Percentiles rank a stretch among this genome's conserved stretches.
Conservation (phyloP, 2,329 filamentous ascomycete genomes). For the Macroventuria anomochaeta region DNA sequence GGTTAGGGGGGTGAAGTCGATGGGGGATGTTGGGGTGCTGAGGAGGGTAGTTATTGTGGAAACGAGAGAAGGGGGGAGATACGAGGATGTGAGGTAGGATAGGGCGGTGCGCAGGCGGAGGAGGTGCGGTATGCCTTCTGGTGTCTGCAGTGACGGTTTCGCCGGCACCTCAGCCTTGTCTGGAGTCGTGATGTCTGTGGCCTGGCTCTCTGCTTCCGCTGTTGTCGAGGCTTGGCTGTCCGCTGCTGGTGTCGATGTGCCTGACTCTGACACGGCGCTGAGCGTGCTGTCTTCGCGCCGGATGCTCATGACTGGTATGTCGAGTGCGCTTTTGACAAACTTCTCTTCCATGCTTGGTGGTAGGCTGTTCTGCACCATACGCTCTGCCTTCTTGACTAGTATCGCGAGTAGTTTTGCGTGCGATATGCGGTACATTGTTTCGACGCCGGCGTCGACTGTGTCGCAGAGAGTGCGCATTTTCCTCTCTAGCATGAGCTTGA, state of each 20-base stretch:
- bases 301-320: constrained; percentile 75
- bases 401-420: constrained; percentile 71
- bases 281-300: constrained; percentile 62
- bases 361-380: constrained; percentile 69
- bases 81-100: constrained; percentile 68
- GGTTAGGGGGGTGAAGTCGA: constrained; percentile 74
- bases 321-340: constrained; percentile 77
- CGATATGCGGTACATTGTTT: constrained; percentile 83
- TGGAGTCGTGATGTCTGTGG: constrained; percentile 21
- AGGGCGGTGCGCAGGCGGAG: constrained; percentile 71
- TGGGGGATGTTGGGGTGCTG: constrained; percentile 37
- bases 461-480: constrained; percentile 79
- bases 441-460: constrained; percentile 79
- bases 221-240: constrained; percentile 30
- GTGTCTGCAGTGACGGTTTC: constrained; percentile 32
- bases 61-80: constrained; percentile 57
- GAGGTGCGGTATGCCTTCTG: constrained; percentile 60
- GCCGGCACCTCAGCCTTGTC: constrained; percentile 18
- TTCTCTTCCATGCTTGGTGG: constrained; percentile 84
- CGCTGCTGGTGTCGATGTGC: constrained; percentile 9
- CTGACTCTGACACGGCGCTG: constrained; percentile 33
- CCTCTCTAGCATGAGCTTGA: constrained; percentile 61
- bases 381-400: constrained; percentile 73
- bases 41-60: constrained; percentile 48
- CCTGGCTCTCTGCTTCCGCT: constrained; percentile 39